Evolutionary conservation across 1,284 basidiomycete species (phyloP), one percentile per base, ranked within the genome.

Genomic region (Rhizoctonia solani): DNA sequence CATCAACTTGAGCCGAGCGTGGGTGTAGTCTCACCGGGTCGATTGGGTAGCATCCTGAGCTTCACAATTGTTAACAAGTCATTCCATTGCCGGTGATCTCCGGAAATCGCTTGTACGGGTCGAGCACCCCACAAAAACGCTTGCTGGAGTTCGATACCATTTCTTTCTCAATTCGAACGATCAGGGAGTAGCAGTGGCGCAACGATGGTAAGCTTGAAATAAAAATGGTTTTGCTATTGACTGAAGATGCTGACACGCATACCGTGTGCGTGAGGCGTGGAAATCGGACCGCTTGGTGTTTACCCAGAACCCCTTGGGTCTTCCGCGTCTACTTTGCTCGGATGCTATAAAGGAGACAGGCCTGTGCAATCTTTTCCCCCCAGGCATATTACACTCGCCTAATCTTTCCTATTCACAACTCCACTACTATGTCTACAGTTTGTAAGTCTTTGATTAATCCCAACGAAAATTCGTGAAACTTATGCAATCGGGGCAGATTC

Each of bases 381-480:
- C 59, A 53, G 59, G 49, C 59, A 53, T 44, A 8, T 53, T 65
- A 65, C 59, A 65, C 44, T 50, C 49, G 59, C 59, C 49, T 53
- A 65, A 52, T 61, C 42, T 32, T 65, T 53, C 29, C 30, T 37
- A 44, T 42, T 9, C 25, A 41, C 44, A 42, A 29, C 27, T 13
- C 23, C 14, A n/a, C 29, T 49, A 21, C 6, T 44, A 46, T n/a
- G 13, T 42, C 30, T 27, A 65, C 53, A 50, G 21, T 50, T 65
- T 53, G 59, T 65, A 41, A 53, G 59, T 53, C 25, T 5, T 21
- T 8, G 5, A 13, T 11, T 13, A 9, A 21, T 16, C 16, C 1
- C 1, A 25, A 27, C 23, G 27, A n/a, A n/a, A 1, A 23, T n/a
- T 19, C 4, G 23, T 29, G 30, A 30, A n/a, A 16, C 21, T 32